Evolutionary conservation across 2,329 filamentous ascomycete genomes (phyloP), one percentile per base, ranked within the genome.

Genomic region (Stachybotrys chlorohalonatus): DNA sequence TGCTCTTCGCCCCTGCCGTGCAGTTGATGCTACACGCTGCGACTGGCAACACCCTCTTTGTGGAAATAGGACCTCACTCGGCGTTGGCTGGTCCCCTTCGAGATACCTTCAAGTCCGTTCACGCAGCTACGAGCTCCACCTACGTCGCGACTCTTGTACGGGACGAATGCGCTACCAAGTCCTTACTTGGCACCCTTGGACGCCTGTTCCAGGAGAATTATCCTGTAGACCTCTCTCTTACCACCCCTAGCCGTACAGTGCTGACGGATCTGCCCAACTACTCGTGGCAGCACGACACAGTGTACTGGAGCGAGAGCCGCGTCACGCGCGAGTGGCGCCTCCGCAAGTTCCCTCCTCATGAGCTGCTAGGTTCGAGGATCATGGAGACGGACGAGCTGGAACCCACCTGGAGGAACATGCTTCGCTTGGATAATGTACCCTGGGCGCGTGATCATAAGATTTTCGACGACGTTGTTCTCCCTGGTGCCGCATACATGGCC

Each of bases 391-490:
- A 51, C 32, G 49, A 51, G 24, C 24, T 52, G 13, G 51, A 51
- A 30, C 53, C 32, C 16, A 16, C 42, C n/a, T 57, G 56, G 56
- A 49, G 56, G 13, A 55, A 54, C 46, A 47, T 52, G 6, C 51
- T 56, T 36, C 42, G 42, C 30, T 30, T 52, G 8, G 45, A 50
- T n/a, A 17, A 56, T 9, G 51, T 53, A 1, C 66, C 76, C 47
- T 75, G 75, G n/a, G 68, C 71, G 11, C 64, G 73, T 54, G 71
- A 74, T 57, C 74, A 75, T 64, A 57, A 63, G 42, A 73, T 74
- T 69, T 69, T 75, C 56, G 74, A 67, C 59, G 66, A 74, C 50
- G 69, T 70, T 55, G 70, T 75, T 55, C 71, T 70, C 54, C 68
- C 73, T 48, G 70, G 66, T 11, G 64, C 67, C 9, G 72, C 70